These are phyloP conservation scores for Calonectria pseudoturangicola DNA, from an alignment of 2,329 filamentous ascomycete species.

Conservation along the genomic window DNA sequence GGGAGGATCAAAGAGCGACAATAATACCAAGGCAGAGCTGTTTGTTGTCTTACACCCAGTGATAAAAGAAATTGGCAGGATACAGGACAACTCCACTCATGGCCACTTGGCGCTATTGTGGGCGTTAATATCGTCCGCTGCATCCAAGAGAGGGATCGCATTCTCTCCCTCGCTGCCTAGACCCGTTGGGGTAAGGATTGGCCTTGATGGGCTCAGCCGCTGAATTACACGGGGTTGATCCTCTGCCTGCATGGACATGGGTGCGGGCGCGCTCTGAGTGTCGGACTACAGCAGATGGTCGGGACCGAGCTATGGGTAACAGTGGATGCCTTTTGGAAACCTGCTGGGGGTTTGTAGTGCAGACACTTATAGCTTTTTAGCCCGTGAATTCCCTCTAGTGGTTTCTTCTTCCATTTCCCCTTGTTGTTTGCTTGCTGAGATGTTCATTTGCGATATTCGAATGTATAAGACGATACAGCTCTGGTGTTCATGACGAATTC, in stretches of 20 bases:
- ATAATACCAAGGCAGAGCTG: background rate
- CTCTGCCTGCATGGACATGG: background rate
- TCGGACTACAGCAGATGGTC: background rate
- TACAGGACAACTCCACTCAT: background rate
- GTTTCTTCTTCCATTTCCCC: background rate
- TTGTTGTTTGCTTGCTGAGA: background rate
- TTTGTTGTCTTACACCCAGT: background rate
- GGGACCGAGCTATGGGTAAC: conserved; percentile 20
- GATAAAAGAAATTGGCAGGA: conserved; percentile 14
- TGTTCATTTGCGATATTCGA: background rate
- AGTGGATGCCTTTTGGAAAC: conserved; percentile 6
- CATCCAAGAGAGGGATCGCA: background rate
- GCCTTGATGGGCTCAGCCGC: background rate
- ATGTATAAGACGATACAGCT: conserved; percentile 11
- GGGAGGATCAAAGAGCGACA: background rate
- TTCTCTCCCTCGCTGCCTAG: background rate
- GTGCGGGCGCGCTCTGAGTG: conserved; percentile 14
- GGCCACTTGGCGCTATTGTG: conserved; percentile 3
- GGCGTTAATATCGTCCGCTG: conserved; percentile 5
- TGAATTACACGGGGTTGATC: conserved; percentile 18
- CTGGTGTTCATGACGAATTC: background rate
- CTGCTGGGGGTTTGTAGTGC: conserved; percentile 14
- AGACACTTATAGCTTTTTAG: conserved; percentile 11
- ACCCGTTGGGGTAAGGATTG: conserved; percentile 2
- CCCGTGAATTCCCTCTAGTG: conserved; percentile 4